These are phyloP conservation scores for Stenogyne calaminthoides DNA, from an alignment of 305 asterid genomes.

Conservation along the genomic window DNA sequence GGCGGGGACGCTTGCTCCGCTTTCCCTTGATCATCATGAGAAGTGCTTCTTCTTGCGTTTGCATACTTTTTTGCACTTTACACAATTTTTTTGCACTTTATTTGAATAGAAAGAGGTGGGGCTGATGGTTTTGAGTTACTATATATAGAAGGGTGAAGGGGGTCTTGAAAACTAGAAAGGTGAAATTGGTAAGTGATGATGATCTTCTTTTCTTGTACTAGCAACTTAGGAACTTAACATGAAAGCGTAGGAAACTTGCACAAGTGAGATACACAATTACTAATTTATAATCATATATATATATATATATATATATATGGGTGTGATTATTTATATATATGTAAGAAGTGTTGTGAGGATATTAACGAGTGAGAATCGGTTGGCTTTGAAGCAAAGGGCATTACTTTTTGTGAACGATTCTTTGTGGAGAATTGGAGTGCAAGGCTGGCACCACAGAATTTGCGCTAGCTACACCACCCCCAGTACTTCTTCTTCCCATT, in stretches of 20 bases:
- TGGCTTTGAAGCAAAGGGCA: constrained; percentile 84
- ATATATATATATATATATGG: background rate
- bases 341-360: constrained; percentile 24
- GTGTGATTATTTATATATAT: background rate
- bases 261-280: constrained; percentile 34
- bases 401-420: constrained; percentile 74
- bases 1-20: constrained; percentile 66
- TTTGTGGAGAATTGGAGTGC: constrained; percentile 89
- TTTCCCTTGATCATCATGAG: constrained; percentile 55
- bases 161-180: constrained; percentile 12
- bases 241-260: constrained; percentile 38
- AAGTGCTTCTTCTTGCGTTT: constrained; percentile 34
- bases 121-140: constrained; percentile 27
- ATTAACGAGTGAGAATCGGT: constrained; percentile 71
- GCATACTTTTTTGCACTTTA: constrained; percentile 35
- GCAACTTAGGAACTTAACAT: constrained; percentile 31
- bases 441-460: constrained; percentile 92
- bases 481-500: constrained; percentile 37
- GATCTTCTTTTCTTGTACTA: constrained; percentile 37
- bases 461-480: constrained; percentile 51
- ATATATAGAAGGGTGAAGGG: constrained; percentile 20
- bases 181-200: constrained; percentile 30
- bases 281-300: background rate
- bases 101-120: constrained; percentile 27
- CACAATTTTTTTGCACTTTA: background rate